phyloP scores from a whole-genome alignment of 805 yeast genomes.

The Yarrowia divulgata region DNA sequence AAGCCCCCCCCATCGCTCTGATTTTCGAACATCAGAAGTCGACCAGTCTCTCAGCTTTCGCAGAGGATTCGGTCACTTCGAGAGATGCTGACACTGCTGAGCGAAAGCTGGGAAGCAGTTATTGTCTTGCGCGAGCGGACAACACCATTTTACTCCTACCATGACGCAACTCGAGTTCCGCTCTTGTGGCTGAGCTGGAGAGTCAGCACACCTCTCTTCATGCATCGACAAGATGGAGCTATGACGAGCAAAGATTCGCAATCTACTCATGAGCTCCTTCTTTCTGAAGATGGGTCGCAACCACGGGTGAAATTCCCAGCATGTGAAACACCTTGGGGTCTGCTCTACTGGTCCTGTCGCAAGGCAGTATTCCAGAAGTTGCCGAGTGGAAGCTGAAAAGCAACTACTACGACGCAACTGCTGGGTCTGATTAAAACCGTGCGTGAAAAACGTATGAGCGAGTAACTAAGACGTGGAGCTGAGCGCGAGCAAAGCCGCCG shows the following conservation, averaged over 20 bases:
- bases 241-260: constrained; percentile 16
- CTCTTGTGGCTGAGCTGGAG: background rate
- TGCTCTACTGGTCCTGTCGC: constrained; percentile 5
- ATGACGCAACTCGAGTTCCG: background rate
- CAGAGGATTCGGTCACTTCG: constrained; percentile 4
- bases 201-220: constrained; percentile 6
- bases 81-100: constrained; percentile 3
- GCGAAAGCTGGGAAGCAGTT: constrained; percentile 5
- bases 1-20: background rate
- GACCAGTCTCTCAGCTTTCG: background rate
- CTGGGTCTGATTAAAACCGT: background rate
- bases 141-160: background rate
- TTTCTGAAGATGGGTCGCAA: constrained; percentile 14
- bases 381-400: background rate
- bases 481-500: constrained; percentile 1
- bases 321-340: constrained; percentile 5
- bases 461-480: constrained; percentile 8
- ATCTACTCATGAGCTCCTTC: constrained; percentile 6
- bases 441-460: background rate
- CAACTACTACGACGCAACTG: constrained; percentile 1
- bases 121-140: constrained; percentile 12
- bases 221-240: background rate
- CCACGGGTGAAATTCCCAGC: constrained; percentile 11
- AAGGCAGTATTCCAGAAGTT: constrained; percentile 5
- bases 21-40: background rate